These are phyloP conservation scores for Mycogone perniciosa DNA, from an alignment of 2,329 filamentous ascomycete species.

Conservation along the genomic window DNA sequence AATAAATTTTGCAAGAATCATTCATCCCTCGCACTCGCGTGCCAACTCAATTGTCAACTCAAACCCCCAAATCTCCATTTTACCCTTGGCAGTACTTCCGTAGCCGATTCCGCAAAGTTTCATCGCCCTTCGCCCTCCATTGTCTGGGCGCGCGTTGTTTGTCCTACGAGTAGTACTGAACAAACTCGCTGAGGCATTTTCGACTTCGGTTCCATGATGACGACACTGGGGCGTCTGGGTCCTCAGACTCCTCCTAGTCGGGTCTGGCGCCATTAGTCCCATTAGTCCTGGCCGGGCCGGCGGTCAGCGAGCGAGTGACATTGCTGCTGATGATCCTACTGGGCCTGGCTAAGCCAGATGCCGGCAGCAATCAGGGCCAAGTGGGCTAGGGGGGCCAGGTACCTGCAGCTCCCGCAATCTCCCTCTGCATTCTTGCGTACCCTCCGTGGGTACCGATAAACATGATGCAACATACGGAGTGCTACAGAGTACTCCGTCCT, in stretches of 20 bases:
- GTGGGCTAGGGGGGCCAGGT: background rate
- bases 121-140: background rate
- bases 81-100: too few relatives aligned
- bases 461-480: background rate
- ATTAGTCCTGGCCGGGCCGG: background rate
- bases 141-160: background rate
- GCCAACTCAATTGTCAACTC: too few relatives aligned
- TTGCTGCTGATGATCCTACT: background rate
- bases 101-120: too few relatives aligned
- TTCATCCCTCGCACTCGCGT: too few relatives aligned
- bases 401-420: slow-evolving; percentile 11
- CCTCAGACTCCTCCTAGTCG: background rate
- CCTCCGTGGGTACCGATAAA: slow-evolving; percentile 5
- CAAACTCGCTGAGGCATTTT: slow-evolving; percentile 15
- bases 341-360: background rate
- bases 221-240: slow-evolving; percentile 7
- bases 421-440: slow-evolving; percentile 8
- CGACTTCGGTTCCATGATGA: slow-evolving; percentile 9
- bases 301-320: background rate
- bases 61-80: too few relatives aligned
- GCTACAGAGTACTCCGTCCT: too few relatives aligned
- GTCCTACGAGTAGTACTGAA: too few relatives aligned
- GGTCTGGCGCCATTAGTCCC: too few relatives aligned
- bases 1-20: too few relatives aligned
- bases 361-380: too few relatives aligned